These are phyloP conservation scores for Nepenthes gracilis DNA, from an alignment of 148 eudicot species.

Conservation along the genomic window DNA sequence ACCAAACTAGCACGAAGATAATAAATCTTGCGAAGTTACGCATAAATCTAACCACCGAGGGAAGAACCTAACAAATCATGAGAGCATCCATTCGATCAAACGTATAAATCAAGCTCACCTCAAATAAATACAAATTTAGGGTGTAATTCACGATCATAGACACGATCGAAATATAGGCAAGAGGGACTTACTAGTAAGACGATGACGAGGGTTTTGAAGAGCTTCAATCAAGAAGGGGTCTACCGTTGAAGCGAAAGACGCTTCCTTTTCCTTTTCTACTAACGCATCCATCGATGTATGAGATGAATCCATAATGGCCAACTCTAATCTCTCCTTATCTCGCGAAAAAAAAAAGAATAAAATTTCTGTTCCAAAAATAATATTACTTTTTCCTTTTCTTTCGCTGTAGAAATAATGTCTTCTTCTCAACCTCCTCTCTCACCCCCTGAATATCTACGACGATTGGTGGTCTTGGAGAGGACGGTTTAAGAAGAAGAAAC, in stretches of 20 bases:
- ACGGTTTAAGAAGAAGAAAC: constrained; percentile 31
- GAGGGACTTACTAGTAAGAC: constrained; percentile 60
- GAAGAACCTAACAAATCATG: background rate
- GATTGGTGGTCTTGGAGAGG: constrained; percentile 4
- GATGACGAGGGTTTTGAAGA: constrained; percentile 94
- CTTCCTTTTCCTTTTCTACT: constrained; percentile 18
- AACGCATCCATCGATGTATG: constrained; percentile 13
- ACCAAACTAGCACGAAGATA: background rate
- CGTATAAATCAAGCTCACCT: no score
- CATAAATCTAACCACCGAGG: background rate
- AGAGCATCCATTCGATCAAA: background rate
- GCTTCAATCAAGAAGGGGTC: constrained; percentile 89
- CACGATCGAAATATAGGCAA: background rate
- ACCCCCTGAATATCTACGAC: background rate
- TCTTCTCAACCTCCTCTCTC: constrained; percentile 12
- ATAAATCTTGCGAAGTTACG: background rate
- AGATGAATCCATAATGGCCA: constrained; percentile 28
- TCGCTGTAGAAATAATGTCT: constrained; percentile 9
- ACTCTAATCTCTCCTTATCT: background rate
- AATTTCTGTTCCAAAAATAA: background rate
- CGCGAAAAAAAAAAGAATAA: constrained; percentile 6
- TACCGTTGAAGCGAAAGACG: constrained; percentile 24
- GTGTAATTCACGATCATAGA: no score
- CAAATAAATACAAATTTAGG: background rate
- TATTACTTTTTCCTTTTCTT: background rate